Percentiles rank a stretch among this genome's conserved stretches.
These are phyloP conservation scores for Zygosaccharomyces pseudobailii DNA, from an alignment of 1,139 yeast genomes.

Conservation along the genomic window DNA sequence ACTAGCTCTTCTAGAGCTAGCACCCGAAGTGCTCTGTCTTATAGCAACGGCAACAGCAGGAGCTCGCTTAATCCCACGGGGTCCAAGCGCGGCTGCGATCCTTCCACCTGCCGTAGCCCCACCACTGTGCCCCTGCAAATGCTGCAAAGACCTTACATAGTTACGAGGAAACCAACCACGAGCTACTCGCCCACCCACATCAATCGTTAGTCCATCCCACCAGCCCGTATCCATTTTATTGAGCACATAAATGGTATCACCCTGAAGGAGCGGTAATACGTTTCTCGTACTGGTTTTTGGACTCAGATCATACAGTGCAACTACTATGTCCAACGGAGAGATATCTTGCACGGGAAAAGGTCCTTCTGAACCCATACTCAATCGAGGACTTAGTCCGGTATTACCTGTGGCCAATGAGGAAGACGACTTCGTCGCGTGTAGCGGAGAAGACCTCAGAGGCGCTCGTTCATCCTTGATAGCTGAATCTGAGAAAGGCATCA, in stretches of 20 bases:
- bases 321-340: conserved; percentile 33
- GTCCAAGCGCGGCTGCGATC: not conserved
- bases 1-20: conserved; percentile 3
- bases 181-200: conserved; percentile 28
- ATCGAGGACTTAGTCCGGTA: not conserved
- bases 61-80: not conserved
- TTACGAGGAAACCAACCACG: conserved; percentile 76
- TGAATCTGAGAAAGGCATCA: conserved; percentile 3
- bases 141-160: conserved; percentile 35
- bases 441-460: conserved; percentile 1
- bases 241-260: conserved; percentile 36
- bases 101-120: not conserved
- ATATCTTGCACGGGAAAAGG: conserved; percentile 3
- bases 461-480: conserved; percentile 1
- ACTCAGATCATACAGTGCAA: conserved; percentile 24
- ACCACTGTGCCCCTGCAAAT: not conserved
- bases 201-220: conserved; percentile 68
- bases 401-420: not conserved
- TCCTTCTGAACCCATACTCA: not conserved
- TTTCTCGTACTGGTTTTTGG: conserved; percentile 11
- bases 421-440: not conserved
- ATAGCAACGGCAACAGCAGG: not conserved
- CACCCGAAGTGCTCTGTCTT: conserved; percentile 3
- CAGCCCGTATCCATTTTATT: conserved; percentile 56
- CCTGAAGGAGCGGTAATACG: conserved; percentile 19